Base-by-base conservation (phyloP, 441 rosid species). In the Isatis lusitanica region DNA sequence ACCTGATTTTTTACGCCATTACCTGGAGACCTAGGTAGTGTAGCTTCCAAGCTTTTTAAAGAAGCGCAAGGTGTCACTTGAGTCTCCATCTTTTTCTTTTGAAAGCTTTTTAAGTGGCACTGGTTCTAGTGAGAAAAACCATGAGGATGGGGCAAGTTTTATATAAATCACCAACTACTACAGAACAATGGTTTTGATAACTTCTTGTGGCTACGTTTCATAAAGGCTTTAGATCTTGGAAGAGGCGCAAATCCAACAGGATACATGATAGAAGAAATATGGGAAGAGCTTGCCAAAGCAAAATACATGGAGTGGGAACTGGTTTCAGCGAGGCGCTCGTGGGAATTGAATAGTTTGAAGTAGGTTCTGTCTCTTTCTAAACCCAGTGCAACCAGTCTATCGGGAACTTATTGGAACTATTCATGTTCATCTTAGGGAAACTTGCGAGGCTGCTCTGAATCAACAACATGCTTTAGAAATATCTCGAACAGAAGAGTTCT, bases 281-380 rank as follows among this genome's bases (percentile, higher is more conserved):
- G 97, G 97, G 91, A 89, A 72, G 96, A 88, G 82, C 90, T 94
- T 51, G 81, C 97, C 8, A 90, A 83, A 79, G 97, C 98, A 30
- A 94, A 90, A 80, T 94, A 89, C 82, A 55, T 83, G 81, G 82
- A 83, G 64, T 94, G 97, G 97, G 97, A 94, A 78, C 78, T 78
- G 57, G 78, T 65, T 75, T 90, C 97, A 57, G 81, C 88, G 9
- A 73, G 70, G 61, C 92, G 81, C 33, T 80, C 88, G 4, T 89
- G 94, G 94, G 94, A 89, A 66, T 76, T 94, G 59, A 93, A 88
- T 62, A 81, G 66, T 84, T 83, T 92, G 88, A 90, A 92, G 99
- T 92, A 92, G 80, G 97, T 82, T 73, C 8, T 52, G 56, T 69
- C 75, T 77, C 2, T 58, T 26, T 21, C 51, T 75, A 71, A 30